These are phyloP conservation scores for Candolleomyces eurysporus DNA, from an alignment of 768 basidiomycete genomes.

Conservation along the genomic window DNA sequence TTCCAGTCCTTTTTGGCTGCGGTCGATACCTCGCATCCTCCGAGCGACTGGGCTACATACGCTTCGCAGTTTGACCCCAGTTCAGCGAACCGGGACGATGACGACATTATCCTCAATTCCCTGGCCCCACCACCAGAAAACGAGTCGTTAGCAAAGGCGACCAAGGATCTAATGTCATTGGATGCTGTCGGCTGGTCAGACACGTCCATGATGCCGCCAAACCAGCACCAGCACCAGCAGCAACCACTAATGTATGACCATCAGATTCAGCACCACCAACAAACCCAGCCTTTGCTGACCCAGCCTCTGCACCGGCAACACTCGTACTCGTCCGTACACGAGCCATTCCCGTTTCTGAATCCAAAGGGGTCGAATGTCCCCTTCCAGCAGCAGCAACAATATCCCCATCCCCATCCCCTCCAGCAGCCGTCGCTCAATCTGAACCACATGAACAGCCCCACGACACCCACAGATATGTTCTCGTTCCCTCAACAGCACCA, in stretches of 20 bases:
- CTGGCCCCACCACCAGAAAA: constrained; percentile 43
- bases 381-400: constrained; percentile 2
- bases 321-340: background rate
- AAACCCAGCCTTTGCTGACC: background rate
- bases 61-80: constrained; percentile 19
- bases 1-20: constrained; percentile 68
- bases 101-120: constrained; percentile 43
- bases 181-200: constrained; percentile 43
- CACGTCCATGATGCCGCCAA: constrained; percentile 1
- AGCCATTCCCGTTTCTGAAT: background rate
- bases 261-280: constrained; percentile 14
- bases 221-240: constrained; percentile 18
- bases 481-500: constrained; percentile 2
- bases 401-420: constrained; percentile 6
- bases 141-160: constrained; percentile 72
- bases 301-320: constrained; percentile 1
- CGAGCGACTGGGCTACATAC: constrained; percentile 50
- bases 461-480: constrained; percentile 10
- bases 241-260: constrained; percentile 16
- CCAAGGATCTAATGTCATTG: constrained; percentile 80
- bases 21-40: constrained; percentile 43
- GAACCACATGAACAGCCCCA: constrained; percentile 8
- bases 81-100: constrained; percentile 25
- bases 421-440: background rate
- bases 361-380: background rate